phyloP scores from a whole-genome alignment of 352 stramenopile species.

The Phytophthora boehmeriae region DNA sequence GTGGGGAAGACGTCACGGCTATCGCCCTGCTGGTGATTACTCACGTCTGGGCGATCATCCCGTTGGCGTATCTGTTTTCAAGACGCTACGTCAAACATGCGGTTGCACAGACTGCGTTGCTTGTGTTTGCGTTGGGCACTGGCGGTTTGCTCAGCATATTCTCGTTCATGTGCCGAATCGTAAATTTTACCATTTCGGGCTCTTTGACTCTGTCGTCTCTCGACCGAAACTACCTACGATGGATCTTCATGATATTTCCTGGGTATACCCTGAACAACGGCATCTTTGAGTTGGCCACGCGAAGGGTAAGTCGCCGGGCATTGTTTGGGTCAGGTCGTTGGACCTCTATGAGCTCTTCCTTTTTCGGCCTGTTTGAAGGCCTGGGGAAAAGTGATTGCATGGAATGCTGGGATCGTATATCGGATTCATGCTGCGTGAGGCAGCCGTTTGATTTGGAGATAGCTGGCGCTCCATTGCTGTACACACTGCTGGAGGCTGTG shows the following conservation, averaged over 20 bases:
- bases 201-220: slow-evolving; percentile 63
- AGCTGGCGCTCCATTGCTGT: slow-evolving; percentile 49
- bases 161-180: slow-evolving; percentile 75
- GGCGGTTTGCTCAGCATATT: slow-evolving; percentile 76
- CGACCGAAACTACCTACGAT: slow-evolving; percentile 75
- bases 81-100: slow-evolving; percentile 67
- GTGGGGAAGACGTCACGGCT: slow-evolving; percentile 31
- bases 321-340: slow-evolving; percentile 39
- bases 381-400: slow-evolving; percentile 49
- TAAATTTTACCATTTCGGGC: slow-evolving; percentile 54
- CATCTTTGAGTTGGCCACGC: slow-evolving; percentile 74
- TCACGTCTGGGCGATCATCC: slow-evolving; percentile 55
- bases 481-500: slow-evolving; percentile 45
- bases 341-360: slow-evolving; percentile 43
- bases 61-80: slow-evolving; percentile 68
- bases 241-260: slow-evolving; percentile 75
- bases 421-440: slow-evolving; percentile 51
- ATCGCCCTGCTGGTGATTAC: slow-evolving; percentile 44
- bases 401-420: slow-evolving; percentile 48
- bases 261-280: slow-evolving; percentile 71
- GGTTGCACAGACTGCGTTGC: slow-evolving; percentile 60
- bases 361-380: slow-evolving; percentile 61
- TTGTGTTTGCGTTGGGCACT: slow-evolving; percentile 64
- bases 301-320: slow-evolving; percentile 61
- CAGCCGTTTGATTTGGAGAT: slow-evolving; percentile 66